phyloP scores from a whole-genome alignment of 257 asterid genomes.

The Przewalskia tangutica region DNA sequence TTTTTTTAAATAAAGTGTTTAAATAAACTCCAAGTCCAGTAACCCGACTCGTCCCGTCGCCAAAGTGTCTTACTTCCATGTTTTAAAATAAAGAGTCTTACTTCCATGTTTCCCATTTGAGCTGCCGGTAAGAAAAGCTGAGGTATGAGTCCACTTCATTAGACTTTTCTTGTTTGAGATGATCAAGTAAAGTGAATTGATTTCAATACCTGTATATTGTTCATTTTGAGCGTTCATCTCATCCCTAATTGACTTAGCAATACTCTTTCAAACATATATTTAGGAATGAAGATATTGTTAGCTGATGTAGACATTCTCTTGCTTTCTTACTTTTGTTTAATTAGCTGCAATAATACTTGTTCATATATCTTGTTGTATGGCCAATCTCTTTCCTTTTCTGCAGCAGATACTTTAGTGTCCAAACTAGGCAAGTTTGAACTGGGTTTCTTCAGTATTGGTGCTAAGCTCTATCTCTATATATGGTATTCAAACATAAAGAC shows the following conservation, averaged over 20 bases:
- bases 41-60: too few species aligned
- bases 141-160: too few species aligned
- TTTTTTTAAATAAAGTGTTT: too few species aligned
- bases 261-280: not conserved
- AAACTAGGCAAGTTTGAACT: conserved; percentile 1
- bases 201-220: too few species aligned
- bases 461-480: conserved; percentile 24
- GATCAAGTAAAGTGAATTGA: not conserved
- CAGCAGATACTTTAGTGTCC: not conserved
- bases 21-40: too few species aligned
- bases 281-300: not conserved
- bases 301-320: not conserved
- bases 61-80: too few species aligned
- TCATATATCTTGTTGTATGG: not conserved
- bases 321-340: too few species aligned
- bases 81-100: too few species aligned
- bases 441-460: conserved; percentile 22
- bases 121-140: too few species aligned
- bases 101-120: too few species aligned
- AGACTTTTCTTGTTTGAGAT: not conserved
- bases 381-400: not conserved
- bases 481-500: conserved; percentile 25
- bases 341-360: not conserved
- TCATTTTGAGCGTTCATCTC: too few species aligned
- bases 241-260: too few species aligned